Base-by-base conservation (phyloP, 2,329 filamentous ascomycete genomes). In the Ploettnerulaceae sp. region DNA sequence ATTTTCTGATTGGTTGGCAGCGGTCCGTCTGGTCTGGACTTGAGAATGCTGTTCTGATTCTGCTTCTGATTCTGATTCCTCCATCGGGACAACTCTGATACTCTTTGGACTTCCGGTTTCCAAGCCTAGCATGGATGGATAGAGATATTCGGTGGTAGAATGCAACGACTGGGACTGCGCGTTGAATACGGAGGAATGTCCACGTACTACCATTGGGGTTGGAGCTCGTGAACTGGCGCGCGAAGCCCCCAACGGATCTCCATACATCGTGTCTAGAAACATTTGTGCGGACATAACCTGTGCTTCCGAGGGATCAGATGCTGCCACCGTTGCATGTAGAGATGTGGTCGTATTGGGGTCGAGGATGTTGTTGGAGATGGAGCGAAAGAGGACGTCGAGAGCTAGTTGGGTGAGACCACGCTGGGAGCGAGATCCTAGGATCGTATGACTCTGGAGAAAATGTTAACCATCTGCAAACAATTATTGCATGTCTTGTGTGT, bases 331-430 rank as follows among this genome's bases (percentile, higher is more conserved):
- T 1, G 84, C 75, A 54, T 93, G 81, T 4, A 86, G 74, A 1
- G 77, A 69, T 1, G 80, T 74, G 11, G 77, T 75, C 3, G 72
- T 69, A 18, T 70, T 70, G 18, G 75, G 69, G 41, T 86, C 80
- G 55, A 86, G 79, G 45, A 94, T 79, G 49, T 82, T 85, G 14
- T 77, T 70, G 48, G 80, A 81, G 40, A 95, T 80, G 34, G 86
- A 91, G 53, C 84, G 82, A 69, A 94, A 98, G 39, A 97, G 75
- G 31, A 94, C 78, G 61, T 97, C 91, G 45, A 98, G 82, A 0
- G 89, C 79, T 61, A 98, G 83, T 66, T 98, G 93, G 0, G 89
- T 95, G 44, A 98, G 71, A 52, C 93, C 93, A 55, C 91, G 84
- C 66, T 96, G 87, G 17, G 77, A 80, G 57, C 83, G 84, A 9